A percentile compares a stretch with the other conserved stretches of the same genome.
phyloP scores from a whole-genome alignment of 148 eudicot species.

The Selenicereus undatus region DNA sequence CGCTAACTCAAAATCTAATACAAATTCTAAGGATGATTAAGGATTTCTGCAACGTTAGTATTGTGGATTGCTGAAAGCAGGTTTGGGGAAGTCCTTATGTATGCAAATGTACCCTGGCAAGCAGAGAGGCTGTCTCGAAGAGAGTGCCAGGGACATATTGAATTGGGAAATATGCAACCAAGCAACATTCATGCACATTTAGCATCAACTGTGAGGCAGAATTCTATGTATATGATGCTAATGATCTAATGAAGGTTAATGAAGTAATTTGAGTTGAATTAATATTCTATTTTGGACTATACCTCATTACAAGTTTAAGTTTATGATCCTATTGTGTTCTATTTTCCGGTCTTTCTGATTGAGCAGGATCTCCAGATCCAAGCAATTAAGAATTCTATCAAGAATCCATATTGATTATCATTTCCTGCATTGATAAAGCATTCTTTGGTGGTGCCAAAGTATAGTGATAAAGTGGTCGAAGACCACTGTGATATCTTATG shows the following conservation, averaged over 20 bases:
- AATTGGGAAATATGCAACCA: neutral
- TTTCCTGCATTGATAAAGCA: neutral
- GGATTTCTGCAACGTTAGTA: neutral
- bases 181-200: neutral
- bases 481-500: neutral
- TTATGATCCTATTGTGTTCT: neutral
- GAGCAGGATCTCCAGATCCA: neutral
- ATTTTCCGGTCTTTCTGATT: neutral
- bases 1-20: neutral
- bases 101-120: neutral
- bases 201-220: neutral
- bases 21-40: neutral
- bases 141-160: neutral
- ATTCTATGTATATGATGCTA: neutral
- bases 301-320: neutral
- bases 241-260: neutral
- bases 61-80: neutral
- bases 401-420: neutral
- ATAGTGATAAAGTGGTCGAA: neutral
- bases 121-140: neutral
- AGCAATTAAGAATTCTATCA: neutral
- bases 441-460: neutral
- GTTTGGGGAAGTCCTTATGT: neutral
- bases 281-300: neutral
- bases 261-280: neutral